Percentiles rank a stretch among this genome's conserved stretches.
Conservation (phyloP, 2,329 filamentous ascomycete genomes). For the Coniochaeta hoffmannii region DNA sequence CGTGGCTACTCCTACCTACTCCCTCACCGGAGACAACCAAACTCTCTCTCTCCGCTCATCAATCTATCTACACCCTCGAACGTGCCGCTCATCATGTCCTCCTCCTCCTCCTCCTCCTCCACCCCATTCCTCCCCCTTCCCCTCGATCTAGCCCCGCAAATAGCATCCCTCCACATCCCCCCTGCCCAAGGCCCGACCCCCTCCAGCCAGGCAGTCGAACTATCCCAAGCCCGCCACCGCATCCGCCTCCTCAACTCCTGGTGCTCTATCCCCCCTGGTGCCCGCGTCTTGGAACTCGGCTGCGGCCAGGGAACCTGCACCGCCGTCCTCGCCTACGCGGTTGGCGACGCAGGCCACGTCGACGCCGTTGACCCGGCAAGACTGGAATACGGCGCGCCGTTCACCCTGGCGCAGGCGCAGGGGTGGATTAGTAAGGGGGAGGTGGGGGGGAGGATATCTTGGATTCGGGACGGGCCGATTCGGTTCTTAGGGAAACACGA, state of each 20-base stretch:
- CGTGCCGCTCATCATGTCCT: too few species aligned
- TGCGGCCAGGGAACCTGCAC: conserved; percentile 55
- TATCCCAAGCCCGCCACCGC: conserved; percentile 13
- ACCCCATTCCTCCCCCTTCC: conserved; percentile 6
- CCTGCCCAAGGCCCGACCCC: not conserved
- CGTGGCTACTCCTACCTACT: too few species aligned
- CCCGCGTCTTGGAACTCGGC: conserved; percentile 46
- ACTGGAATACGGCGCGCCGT: conserved; percentile 41
- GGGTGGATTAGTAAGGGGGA: conserved; percentile 26
- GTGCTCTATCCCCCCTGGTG: conserved; percentile 23
- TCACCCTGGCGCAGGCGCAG: conserved; percentile 42
- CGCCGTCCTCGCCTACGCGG: conserved; percentile 40
- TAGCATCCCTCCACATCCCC: conserved; percentile 8
- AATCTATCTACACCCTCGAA: too few species aligned
- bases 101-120: too few species aligned
- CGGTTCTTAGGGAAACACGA: conserved; percentile 23
- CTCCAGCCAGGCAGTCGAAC: conserved; percentile 2
- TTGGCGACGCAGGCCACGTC: conserved; percentile 35
- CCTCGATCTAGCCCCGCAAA: conserved; percentile 6
- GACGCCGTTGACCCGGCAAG: conserved; percentile 45
- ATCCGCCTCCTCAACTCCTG: conserved; percentile 12
- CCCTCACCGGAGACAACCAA: too few species aligned
- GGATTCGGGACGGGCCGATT: conserved; percentile 28
- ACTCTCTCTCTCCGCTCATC: too few species aligned
- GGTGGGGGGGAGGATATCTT: conserved; percentile 33